Evolutionary conservation across 2,329 filamentous ascomycete species (phyloP).

Genomic region (Pseudogymnoascus sp.): DNA sequence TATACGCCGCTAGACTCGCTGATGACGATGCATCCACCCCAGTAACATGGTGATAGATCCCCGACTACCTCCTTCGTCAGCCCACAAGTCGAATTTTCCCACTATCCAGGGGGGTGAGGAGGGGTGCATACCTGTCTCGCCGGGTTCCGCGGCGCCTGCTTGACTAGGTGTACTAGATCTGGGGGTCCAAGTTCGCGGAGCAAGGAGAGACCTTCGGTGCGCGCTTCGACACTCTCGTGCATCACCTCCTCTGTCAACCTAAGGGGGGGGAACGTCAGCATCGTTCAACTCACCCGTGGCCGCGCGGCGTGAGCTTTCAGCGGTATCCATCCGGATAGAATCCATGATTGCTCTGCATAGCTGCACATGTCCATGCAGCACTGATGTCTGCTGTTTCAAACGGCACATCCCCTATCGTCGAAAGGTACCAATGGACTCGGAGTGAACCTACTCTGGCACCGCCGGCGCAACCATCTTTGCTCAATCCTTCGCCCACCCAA

Average conservation of each 20-base stretch:
- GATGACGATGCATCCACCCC: slow-evolving; percentile 96
- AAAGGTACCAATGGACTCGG: background rate
- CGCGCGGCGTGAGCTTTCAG: background rate
- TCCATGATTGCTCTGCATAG: background rate
- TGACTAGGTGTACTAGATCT: slow-evolving; percentile 90
- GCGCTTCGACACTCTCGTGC: slow-evolving; percentile 83
- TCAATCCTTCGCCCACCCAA: background rate
- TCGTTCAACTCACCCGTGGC: background rate
- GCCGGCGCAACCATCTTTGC: slow-evolving; percentile 59
- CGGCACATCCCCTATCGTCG: background rate
- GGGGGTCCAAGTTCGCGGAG: slow-evolving; percentile 91
- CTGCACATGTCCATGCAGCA: background rate
- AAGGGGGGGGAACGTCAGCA: background rate
- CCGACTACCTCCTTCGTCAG: slow-evolving; percentile 49
- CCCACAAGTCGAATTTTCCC: background rate
- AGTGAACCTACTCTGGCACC: slow-evolving; percentile 58
- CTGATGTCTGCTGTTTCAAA: background rate
- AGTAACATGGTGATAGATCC: slow-evolving; percentile 96
- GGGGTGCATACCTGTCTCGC: slow-evolving; percentile 42
- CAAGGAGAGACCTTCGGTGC: slow-evolving; percentile 77
- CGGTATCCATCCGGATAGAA: background rate
- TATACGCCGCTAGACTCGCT: slow-evolving; percentile 92
- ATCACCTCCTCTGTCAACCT: slow-evolving; percentile 92
- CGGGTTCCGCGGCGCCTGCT: slow-evolving; percentile 52
- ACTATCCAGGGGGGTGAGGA: background rate